phyloP scores from a whole-genome alignment of 2,329 filamentous ascomycete species.

The Claviceps sp. region DNA sequence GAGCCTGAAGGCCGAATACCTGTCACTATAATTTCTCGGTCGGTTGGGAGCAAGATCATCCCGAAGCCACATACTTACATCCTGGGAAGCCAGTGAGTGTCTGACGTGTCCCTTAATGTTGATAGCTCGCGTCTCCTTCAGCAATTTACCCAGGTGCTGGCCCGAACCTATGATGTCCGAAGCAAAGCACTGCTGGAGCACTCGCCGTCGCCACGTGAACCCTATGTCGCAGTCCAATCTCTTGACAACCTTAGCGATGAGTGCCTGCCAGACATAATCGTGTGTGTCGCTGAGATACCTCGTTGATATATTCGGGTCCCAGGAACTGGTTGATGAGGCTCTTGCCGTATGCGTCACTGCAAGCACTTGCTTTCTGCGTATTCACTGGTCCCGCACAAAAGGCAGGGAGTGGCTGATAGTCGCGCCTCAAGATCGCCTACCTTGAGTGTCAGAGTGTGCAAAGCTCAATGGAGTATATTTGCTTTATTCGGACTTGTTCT shows the following conservation, averaged over 20 bases:
- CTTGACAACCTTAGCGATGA: not conserved
- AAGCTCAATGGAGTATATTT: no score
- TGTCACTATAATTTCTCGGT: no score
- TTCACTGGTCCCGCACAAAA: no score
- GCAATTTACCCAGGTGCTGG: not conserved
- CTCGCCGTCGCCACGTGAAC: not conserved
- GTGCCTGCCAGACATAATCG: not conserved
- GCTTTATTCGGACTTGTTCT: no score
- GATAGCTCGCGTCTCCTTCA: slow-evolving; percentile 4
- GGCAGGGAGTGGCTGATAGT: no score
- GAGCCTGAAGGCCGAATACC: no score
- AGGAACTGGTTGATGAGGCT: not conserved
- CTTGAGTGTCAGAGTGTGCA: no score
- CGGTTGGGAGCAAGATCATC: no score
- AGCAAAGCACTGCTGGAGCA: not conserved
- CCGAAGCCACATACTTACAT: no score
- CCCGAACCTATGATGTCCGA: no score
- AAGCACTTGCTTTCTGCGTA: no score
- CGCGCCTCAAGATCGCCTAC: no score
- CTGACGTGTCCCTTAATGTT: slow-evolving; percentile 1
- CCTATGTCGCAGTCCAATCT: not conserved
- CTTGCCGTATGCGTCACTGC: not conserved
- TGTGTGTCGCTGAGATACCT: not conserved
- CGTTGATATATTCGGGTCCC: not conserved
- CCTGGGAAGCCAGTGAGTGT: not conserved